Evolutionary conservation across 164 flowering plant genomes (phyloP).

Genomic region (Cinnamomum micranthum): DNA sequence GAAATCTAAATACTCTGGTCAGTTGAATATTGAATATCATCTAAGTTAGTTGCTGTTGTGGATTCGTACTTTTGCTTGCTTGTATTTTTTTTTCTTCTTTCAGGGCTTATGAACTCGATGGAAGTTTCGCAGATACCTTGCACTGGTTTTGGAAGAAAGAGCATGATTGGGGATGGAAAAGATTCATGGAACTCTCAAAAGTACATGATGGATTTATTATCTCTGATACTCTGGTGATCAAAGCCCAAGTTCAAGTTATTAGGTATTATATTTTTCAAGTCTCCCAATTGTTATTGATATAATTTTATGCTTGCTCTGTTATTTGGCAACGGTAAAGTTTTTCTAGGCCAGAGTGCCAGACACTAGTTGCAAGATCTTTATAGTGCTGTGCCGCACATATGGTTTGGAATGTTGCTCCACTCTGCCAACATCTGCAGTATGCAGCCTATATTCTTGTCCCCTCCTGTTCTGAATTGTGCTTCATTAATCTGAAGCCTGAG

Average conservation of each 20-base stretch:
- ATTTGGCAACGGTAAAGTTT: no score
- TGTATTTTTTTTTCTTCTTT: no score
- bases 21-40: conserved; percentile 11
- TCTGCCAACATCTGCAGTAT: no score
- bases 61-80: neutral
- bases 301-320: no score
- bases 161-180: conserved; percentile 99
- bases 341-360: no score
- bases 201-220: conserved; percentile 88
- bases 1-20: conserved; percentile 93
- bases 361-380: no score
- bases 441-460: no score
- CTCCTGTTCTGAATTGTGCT: no score
- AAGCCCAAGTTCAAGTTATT: conserved; percentile 96
- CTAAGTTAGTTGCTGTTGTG: neutral
- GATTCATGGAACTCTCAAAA: conserved; percentile 93
- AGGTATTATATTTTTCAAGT: conserved; percentile 36
- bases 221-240: conserved; percentile 76
- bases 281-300: no score
- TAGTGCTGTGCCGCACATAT: no score
- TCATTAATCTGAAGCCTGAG: no score
- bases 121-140: conserved; percentile 59
- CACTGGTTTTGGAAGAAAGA: conserved; percentile 95
- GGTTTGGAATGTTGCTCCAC: no score
- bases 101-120: conserved; percentile 3